Conservation (phyloP, 2,329 filamentous ascomycete species). For the Zopfia rhizophila region DNA sequence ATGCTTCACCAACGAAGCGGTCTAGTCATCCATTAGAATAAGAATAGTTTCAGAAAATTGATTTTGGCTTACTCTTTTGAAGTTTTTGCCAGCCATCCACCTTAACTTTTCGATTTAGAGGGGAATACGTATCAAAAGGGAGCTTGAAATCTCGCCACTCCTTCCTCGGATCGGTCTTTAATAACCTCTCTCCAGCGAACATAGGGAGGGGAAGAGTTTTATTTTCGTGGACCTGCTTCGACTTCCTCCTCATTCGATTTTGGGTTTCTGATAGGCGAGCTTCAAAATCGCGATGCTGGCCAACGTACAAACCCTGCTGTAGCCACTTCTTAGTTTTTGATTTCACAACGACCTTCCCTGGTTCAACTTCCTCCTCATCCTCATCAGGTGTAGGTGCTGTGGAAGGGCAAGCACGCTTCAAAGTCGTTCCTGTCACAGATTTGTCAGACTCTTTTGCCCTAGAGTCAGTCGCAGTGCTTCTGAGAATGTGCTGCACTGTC, state of each 20-base stretch:
- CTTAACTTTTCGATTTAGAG: conserved; percentile 86
- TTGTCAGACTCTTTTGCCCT: conserved; percentile 29
- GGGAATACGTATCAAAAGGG: conserved; percentile 89
- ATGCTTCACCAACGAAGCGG: conserved; percentile 88
- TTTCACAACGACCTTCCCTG: conserved; percentile 35
- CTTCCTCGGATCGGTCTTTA: conserved; percentile 66
- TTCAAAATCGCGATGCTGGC: conserved; percentile 68
- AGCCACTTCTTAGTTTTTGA: conserved; percentile 78
- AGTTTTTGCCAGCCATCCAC: conserved; percentile 93
- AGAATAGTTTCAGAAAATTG: conserved; percentile 2
- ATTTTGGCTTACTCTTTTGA: conserved; percentile 77
- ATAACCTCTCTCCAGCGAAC: conserved; percentile 76
- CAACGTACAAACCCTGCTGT: conserved; percentile 84
- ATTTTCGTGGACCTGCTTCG: conserved; percentile 58
- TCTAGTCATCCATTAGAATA: conserved; percentile 62
- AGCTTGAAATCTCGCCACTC: conserved; percentile 81
- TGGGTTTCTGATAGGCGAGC: conserved; percentile 59
- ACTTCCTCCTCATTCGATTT: conserved; percentile 50
- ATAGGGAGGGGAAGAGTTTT: conserved; percentile 77
- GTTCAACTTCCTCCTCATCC: conserved; percentile 22
- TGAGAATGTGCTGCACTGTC: conserved; percentile 41
- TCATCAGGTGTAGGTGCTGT: conserved; percentile 20
- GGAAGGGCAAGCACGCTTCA: conserved; percentile 37
- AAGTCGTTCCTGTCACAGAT: conserved; percentile 21
- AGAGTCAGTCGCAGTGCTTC: conserved; percentile 39